Evolutionary conservation across 73 alveolate genomes (phyloP), one percentile per base, ranked within the genome.

Genomic region (Tetrahymena thermophila): DNA sequence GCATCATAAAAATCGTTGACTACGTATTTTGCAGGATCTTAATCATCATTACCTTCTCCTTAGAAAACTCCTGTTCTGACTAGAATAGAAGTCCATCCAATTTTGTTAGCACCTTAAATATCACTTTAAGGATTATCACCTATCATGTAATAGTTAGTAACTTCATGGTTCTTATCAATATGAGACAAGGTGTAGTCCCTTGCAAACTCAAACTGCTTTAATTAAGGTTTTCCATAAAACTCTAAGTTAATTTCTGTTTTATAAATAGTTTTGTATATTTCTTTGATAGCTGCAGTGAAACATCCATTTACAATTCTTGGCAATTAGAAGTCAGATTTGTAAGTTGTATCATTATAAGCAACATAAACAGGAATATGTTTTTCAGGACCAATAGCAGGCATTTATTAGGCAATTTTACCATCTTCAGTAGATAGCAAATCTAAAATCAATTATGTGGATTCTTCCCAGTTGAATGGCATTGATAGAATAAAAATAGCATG

Each of bases 121-220:
- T 98, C 99, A 17, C 98, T 98, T 84, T 95, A 93, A 28, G 98
- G 98, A 50, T 98, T 98, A 85, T 98, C 99, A 25, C 99, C 99
- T 43, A 98, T 98, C 97, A 95, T 95, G 35, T 95, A 95, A 1
- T 85, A 35, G 56, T 95, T 95, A 19, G 95, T 94, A 17, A 95
- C 57, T 55, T 95, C 94, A 25, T 85, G 93, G 93, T 95, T 71
- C 50, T 95, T 31, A 44, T 94, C 93, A 50, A 94, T 71, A 71
- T 71, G 89, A 7, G 40, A 28, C 31, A 71, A 85, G 1, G 96
- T 35, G 25, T 84, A 85, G 10, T 85, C 84, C 93, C 97, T 94
- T 34, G 97, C 98, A 94, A 95, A 98, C 17, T 97, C 96, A 56
- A 71, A 98, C 13, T 98, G 96, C 44, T 85, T 94, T 0, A 40